phyloP scores from a whole-genome alignment of 345 rosid species.

The Streptanthus diversifolius region DNA sequence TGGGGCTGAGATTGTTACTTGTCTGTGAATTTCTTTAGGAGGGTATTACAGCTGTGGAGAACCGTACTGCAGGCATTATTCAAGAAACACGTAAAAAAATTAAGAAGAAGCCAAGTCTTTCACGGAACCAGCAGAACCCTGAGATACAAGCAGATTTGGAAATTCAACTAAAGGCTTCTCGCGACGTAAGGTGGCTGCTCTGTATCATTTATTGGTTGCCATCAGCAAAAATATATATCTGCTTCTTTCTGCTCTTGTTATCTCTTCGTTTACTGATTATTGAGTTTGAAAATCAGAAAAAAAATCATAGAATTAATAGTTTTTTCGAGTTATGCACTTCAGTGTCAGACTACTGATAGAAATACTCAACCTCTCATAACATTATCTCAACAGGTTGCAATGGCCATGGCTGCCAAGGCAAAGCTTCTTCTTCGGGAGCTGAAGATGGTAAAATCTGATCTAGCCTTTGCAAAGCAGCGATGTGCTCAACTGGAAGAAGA shows the following conservation, averaged over 20 bases:
- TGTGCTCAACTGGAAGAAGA: slow-evolving; percentile 94
- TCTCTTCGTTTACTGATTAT: background rate
- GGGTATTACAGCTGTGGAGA: slow-evolving; percentile 77
- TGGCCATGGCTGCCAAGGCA: slow-evolving; percentile 99
- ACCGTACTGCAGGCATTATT: slow-evolving; percentile 75
- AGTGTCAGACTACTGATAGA: background rate
- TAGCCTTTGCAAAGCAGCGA: slow-evolving; percentile 86
- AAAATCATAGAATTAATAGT: too few relatives aligned
- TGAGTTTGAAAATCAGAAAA: background rate
- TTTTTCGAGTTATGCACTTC: background rate
- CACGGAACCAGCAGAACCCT: slow-evolving; percentile 41
- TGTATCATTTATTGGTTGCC: slow-evolving; percentile 37
- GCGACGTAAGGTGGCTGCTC: slow-evolving; percentile 98
- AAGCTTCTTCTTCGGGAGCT: slow-evolving; percentile 92
- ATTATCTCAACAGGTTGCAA: slow-evolving; percentile 72
- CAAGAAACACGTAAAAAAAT: slow-evolving; percentile 83
- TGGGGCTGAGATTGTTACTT: slow-evolving; percentile 14
- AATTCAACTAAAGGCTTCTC: slow-evolving; percentile 96
- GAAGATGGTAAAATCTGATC: slow-evolving; percentile 90
- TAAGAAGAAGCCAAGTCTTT: slow-evolving; percentile 50
- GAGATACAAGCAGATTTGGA: slow-evolving; percentile 62
- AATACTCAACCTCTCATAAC: background rate
- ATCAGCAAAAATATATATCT: slow-evolving; percentile 8
- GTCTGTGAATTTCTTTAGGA: slow-evolving; percentile 47
- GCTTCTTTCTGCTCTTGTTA: background rate